phyloP scores from a whole-genome alignment of 768 basidiomycete species.

The Dioszegia hungarica region DNA sequence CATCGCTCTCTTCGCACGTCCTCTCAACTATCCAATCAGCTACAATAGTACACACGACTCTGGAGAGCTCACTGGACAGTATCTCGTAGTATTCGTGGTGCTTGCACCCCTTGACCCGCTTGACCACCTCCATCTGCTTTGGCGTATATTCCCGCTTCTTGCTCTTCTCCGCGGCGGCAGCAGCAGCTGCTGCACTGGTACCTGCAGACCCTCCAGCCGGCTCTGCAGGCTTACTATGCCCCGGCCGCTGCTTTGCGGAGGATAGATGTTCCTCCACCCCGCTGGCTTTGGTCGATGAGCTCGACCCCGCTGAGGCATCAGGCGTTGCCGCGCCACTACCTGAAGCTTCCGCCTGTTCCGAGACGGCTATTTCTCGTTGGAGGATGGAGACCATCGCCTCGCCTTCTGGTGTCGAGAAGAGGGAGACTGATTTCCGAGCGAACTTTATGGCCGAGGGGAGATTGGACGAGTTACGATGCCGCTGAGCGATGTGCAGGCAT shows the following conservation, averaged over 20 bases:
- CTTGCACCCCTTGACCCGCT: constrained; percentile 77
- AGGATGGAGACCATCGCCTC: constrained; percentile 63
- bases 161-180: constrained; percentile 10
- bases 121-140: constrained; percentile 77
- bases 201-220: background rate
- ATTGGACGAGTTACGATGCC: constrained; percentile 68
- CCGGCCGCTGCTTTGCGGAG: constrained; percentile 54
- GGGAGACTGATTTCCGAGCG: constrained; percentile 75
- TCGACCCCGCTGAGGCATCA: constrained; percentile 37
- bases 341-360: background rate
- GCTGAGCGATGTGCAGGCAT: constrained; percentile 72
- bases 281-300: constrained; percentile 50
- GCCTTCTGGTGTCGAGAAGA: constrained; percentile 76
- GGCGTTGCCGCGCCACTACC: constrained; percentile 49
- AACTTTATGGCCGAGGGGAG: constrained; percentile 76
- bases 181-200: background rate
- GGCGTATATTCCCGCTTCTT: constrained; percentile 79
- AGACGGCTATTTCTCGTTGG: constrained; percentile 54
- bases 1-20: constrained; percentile 44
- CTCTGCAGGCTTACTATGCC: constrained; percentile 11
- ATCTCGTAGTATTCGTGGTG: constrained; percentile 92
- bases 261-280: constrained; percentile 51
- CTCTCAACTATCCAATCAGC: constrained; percentile 40
- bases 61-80: constrained; percentile 52
- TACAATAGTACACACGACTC: background rate